Evolutionary conservation across 2,329 filamentous ascomycete genomes (phyloP).

Genomic region (Clathrospora elynae): DNA sequence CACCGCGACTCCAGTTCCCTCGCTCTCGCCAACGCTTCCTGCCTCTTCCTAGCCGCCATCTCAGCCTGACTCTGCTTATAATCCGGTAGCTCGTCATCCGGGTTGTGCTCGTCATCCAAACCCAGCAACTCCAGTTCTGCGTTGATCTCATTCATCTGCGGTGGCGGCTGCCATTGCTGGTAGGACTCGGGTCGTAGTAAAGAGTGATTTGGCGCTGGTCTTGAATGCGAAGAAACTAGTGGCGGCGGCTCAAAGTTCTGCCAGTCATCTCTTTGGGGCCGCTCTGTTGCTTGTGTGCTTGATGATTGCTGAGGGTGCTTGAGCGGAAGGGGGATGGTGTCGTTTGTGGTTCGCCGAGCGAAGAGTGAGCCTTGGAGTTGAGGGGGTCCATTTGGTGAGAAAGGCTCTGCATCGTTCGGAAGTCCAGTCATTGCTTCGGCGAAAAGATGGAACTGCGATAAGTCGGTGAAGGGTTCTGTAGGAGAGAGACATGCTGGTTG

Average conservation of each 20-base stretch:
- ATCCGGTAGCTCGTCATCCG: conserved; percentile 50
- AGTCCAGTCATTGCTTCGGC: conserved; percentile 48
- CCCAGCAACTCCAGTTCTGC: conserved; percentile 40
- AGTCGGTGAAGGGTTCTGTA: conserved; percentile 43
- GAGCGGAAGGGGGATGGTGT: conserved; percentile 32
- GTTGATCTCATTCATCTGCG: conserved; percentile 35
- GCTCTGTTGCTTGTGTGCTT: conserved; percentile 11
- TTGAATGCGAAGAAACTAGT: conserved; percentile 12
- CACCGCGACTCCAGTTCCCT: conserved; percentile 54
- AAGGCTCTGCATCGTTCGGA: conserved; percentile 35
- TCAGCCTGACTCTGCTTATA: conserved; percentile 56
- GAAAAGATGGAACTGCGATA: conserved; percentile 47
- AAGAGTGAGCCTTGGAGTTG: conserved; percentile 45
- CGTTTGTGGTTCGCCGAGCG: conserved; percentile 34
- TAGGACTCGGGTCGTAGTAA: conserved; percentile 18
- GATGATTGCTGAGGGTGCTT: conserved; percentile 23
- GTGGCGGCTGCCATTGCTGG: conserved; percentile 21
- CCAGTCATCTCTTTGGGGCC: conserved; percentile 27
- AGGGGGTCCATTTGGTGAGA: conserved; percentile 39
- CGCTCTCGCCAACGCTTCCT: conserved; percentile 52
- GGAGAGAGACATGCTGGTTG: conserved; percentile 42
- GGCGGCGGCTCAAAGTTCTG: conserved; percentile 33
- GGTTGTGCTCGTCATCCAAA: conserved; percentile 38
- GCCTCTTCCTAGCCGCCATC: conserved; percentile 47
- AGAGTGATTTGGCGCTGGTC: conserved; percentile 14